Base-by-base conservation (phyloP, 1,139 yeast species). In the Casaregolazyma suthepensis region DNA sequence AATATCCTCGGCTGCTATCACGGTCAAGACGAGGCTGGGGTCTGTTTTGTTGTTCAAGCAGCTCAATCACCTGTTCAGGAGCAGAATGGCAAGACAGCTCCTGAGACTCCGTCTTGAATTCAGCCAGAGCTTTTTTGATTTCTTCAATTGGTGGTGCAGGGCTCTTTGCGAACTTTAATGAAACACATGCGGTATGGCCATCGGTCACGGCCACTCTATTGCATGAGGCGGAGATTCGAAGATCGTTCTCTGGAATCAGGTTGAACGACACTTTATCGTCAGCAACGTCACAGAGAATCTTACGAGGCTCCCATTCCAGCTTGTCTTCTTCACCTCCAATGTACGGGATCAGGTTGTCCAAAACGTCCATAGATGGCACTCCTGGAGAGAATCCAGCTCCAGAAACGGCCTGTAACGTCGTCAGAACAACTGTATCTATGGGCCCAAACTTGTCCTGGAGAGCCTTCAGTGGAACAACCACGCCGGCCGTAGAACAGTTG, bases 371-470 rank as follows among this genome's bases (percentile, higher is more conserved):
- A 57, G 96, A 94, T 26, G 96, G 82, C 52, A 91, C 96, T 69
- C 99, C 99, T 47, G 99, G 99, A 13, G 96, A 87, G 71, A 88
- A 93, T 1, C 99, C 99, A 26, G 96, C 99, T 62, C 99, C 99
- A 7, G 98, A 90, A 60, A 93, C 88, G 46, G 99, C 99, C 72
- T 93, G 99, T 72, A 93, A 73, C 17, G 99, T 93, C 55, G 98
- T 90, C 52, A 96, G 82, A 37, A 96, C 85, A 64, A 91, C 79
- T 35, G 85, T 79, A 57, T 88, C 91, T 57, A 93, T 81, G 51
- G 97, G 96, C 50, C 99, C 99, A 66, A 87, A 91, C 54, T 76
- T 72, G 55, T 90, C 96, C 49, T 86, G 88, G 64, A 93, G 78
- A 17, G 99, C 99, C 69, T 88, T 89, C 69, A 93, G 77, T 46